Conservation (phyloP, 257 asterid species). For the Plantago major region DNA sequence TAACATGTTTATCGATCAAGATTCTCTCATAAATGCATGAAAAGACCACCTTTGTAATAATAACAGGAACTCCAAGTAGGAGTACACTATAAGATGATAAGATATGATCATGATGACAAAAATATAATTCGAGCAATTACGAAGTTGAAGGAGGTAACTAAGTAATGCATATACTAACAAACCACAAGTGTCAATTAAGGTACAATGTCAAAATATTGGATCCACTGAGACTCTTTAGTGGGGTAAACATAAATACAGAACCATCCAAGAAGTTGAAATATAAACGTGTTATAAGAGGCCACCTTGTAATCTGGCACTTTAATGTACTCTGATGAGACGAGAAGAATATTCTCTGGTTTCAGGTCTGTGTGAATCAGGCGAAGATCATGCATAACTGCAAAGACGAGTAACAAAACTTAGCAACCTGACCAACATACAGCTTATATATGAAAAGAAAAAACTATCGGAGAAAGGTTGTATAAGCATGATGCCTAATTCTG, state of each 20-base stretch:
- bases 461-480: neutral
- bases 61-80: no score
- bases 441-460: neutral
- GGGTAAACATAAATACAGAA: constrained; percentile 7
- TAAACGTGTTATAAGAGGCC: constrained; percentile 13
- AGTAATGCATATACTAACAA: constrained; percentile 8
- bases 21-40: no score
- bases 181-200: constrained; percentile 9
- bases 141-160: constrained; percentile 5
- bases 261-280: neutral
- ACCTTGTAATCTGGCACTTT: constrained; percentile 82
- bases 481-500: constrained; percentile 10
- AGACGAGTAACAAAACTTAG: constrained; percentile 21
- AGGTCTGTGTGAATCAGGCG: constrained; percentile 86
- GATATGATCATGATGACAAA: neutral
- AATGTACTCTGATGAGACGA: constrained; percentile 70
- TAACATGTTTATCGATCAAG: no score
- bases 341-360: constrained; percentile 95
- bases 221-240: neutral
- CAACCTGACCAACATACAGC: constrained; percentile 9
- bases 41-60: no score
- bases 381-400: constrained; percentile 90
- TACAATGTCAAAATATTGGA: neutral
- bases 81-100: no score
- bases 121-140: neutral